These are phyloP conservation scores for Cercospora brassicicola DNA, from an alignment of 2,329 filamentous ascomycete species.

Conservation along the genomic window DNA sequence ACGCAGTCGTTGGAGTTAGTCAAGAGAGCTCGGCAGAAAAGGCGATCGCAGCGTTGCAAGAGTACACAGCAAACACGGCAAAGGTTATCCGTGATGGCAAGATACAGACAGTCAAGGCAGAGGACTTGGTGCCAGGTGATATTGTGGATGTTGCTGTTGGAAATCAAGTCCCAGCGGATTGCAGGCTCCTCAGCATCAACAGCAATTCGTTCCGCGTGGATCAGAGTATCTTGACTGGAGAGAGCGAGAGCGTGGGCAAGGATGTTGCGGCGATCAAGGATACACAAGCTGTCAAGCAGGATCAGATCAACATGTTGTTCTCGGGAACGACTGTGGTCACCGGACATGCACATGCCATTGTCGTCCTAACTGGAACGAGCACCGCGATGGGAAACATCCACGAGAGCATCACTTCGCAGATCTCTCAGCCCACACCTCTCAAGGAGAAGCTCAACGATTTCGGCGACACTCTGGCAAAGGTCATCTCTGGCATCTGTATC, in stretches of 20 bases:
- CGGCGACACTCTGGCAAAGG: conserved; percentile 92
- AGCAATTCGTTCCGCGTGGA: conserved; percentile 98
- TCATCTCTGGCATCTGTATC: conserved; percentile 95
- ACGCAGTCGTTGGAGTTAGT: conserved; percentile 94
- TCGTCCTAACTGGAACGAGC: conserved; percentile 82
- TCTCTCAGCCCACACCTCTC: conserved; percentile 92
- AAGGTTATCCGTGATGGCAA: conserved; percentile 86
- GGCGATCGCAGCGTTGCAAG: conserved; percentile 94
- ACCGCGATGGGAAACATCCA: conserved; percentile 99
- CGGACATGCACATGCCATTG: conserved; percentile 85
- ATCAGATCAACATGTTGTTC: conserved; percentile 97
- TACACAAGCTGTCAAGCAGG: conserved; percentile 86
- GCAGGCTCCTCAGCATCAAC: conserved; percentile 81
- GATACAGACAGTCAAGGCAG: conserved; percentile 83
- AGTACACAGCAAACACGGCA: conserved; percentile 98
- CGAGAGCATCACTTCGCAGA: conserved; percentile 96
- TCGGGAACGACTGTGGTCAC: conserved; percentile 97
- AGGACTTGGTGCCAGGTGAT: conserved; percentile 93
- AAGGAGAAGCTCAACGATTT: conserved; percentile 99
- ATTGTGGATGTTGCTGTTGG: conserved; percentile 85
- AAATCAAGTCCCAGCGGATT: conserved; percentile 92
- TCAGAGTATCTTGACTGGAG: conserved; percentile 94
- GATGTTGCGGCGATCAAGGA: conserved; percentile 70
- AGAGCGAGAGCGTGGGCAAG: conserved; percentile 96
- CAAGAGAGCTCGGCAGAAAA: conserved; percentile 99